Conservation (phyloP, 176 grass and related monocot genomes). For the Olyra latifolia region DNA sequence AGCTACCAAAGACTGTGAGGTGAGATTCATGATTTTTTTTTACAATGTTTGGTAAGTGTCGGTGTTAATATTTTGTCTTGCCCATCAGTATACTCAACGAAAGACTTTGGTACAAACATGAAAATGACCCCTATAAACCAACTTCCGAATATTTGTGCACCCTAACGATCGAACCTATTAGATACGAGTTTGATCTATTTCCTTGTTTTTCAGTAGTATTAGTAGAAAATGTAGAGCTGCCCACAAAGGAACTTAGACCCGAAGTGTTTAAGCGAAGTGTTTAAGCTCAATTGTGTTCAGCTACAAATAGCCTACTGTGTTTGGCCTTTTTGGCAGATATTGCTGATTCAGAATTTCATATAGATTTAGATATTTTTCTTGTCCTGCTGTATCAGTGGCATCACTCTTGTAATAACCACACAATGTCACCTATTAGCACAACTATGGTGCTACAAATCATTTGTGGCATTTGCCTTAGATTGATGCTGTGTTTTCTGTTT, state of each 20-base stretch:
- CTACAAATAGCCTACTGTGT: not conserved
- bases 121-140: slow-evolving; percentile 8
- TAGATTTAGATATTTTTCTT: not conserved
- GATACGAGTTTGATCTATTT: not conserved
- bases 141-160: not conserved
- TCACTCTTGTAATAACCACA: slow-evolving; percentile 19
- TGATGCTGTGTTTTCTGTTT: not conserved
- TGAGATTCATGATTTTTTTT: slow-evolving; percentile 39
- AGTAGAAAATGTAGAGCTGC: not conserved
- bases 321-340: not conserved
- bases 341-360: not conserved
- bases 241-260: not conserved
- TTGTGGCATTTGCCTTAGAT: slow-evolving; percentile 1
- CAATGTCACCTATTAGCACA: not conserved
- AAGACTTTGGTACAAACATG: not conserved
- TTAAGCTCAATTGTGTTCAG: not conserved
- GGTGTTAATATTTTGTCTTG: not conserved
- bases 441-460: not conserved
- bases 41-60: not conserved
- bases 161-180: not conserved
- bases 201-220: not conserved
- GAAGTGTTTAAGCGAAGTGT: not conserved
- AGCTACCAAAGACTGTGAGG: slow-evolving; percentile 54
- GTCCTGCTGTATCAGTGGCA: not conserved
- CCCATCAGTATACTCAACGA: not conserved